Percentiles rank a stretch among this genome's conserved stretches.
phyloP scores from a whole-genome alignment of 768 basidiomycete genomes.

The Podaxis mareebaensis region DNA sequence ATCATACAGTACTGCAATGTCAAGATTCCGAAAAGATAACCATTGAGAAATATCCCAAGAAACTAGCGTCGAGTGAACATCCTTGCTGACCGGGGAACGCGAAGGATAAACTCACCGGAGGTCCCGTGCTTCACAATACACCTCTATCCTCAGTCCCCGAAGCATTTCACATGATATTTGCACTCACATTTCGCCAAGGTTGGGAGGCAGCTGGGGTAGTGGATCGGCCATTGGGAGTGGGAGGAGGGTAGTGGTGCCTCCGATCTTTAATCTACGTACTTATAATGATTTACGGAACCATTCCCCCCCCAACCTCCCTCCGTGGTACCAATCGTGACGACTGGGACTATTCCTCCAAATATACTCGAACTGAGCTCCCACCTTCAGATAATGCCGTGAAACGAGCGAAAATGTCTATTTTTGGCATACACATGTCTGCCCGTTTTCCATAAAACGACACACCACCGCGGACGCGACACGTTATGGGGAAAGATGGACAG shows the following conservation, averaged over 20 bases:
- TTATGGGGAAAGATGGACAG: too few species aligned
- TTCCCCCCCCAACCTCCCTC: background rate
- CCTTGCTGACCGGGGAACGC: background rate
- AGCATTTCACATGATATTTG: background rate
- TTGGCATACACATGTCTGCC: background rate
- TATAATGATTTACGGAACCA: background rate
- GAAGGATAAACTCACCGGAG: background rate
- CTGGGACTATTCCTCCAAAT: constrained; percentile 4
- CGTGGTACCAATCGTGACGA: background rate
- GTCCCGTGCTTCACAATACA: constrained; percentile 2
- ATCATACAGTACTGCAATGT: constrained; percentile 13
- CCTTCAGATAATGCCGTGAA: background rate
- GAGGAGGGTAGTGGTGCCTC: background rate
- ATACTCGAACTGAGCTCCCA: background rate
- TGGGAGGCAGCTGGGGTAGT: constrained; percentile 3
- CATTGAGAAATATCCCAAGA: constrained; percentile 11
- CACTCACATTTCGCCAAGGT: constrained; percentile 10
- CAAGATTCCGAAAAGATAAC: constrained; percentile 14
- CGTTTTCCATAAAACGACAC: background rate
- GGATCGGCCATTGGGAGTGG: background rate
- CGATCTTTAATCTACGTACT: background rate
- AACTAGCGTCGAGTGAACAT: constrained; percentile 1
- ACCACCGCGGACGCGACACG: background rate
- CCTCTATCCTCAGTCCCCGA: background rate
- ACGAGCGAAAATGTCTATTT: background rate